Evolutionary conservation across 805 yeast genomes (phyloP), one percentile per base, ranked within the genome.

Genomic region (Candida namnaoensis): DNA sequence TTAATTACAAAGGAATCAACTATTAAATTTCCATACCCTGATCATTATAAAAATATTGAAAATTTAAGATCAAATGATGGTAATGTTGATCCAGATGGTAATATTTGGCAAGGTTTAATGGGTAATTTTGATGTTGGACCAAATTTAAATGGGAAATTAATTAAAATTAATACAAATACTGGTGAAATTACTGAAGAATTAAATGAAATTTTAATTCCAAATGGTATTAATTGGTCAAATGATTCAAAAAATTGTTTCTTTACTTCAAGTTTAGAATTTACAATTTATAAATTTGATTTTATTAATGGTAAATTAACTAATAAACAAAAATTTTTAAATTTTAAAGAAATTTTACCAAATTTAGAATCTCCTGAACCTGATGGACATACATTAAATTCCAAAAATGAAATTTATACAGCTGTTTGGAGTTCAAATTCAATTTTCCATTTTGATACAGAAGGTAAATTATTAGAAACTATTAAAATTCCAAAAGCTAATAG

Each of bases 21-120:
- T 30, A 6, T 30, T 12, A 30, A 30, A 30, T 70, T 73, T 60
- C 53, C 63, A 32, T 80, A 72, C 38, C 53, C 61, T 12, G 52
- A 53, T 3, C 54, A 30, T 11, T 30, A 30, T 30, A 11, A 11
- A 8, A 12, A 50, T 13, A 48, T 57, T 28, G 45, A 38, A 23
- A 62, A 60, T 37, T 58, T 74, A 57, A 68, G 88, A 52, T 82
- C 93, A 35, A 88, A 88, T 53, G 97, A 88, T 56, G 96, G 96
- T 0, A 73, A 76, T 37, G 74, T 88, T 35, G 88, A 86, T 45
- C 82, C 85, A 4, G 65, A 75, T 53, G 95, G 96, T 1, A 71
- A 80, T 46, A 72, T 88, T 39, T 82, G 85, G 74, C 76, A 85
- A 39, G 96, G 96, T 1, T 69, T 90, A 19, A 88, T 88, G 95